A percentile compares a stretch with the other conserved stretches of the same genome.
These are phyloP conservation scores for Mortierella sp. DNA, from an alignment of 371 early-diverging fungal genomes.

Conservation along the genomic window DNA sequence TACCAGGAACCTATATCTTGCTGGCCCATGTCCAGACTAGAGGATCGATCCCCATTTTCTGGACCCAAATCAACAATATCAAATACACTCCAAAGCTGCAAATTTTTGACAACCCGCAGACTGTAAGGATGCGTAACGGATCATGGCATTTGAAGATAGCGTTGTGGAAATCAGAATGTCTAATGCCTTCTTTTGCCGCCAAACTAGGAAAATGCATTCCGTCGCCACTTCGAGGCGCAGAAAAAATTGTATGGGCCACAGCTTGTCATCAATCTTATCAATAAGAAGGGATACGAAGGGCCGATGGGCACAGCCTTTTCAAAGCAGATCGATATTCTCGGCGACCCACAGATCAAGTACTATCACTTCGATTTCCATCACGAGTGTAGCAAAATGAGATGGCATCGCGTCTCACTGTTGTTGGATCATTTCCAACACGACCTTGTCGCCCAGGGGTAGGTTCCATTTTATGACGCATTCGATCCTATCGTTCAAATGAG, in stretches of 20 bases:
- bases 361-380: constrained; percentile 97
- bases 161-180: neutral
- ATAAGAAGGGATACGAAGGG: constrained; percentile 91
- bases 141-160: neutral
- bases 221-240: constrained; percentile 83
- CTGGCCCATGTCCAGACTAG: constrained; percentile 93
- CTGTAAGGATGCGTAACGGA: constrained; percentile 61
- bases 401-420: constrained; percentile 82
- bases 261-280: constrained; percentile 91
- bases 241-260: constrained; percentile 79
- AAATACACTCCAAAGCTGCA: constrained; percentile 92
- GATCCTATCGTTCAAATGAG: too few species aligned
- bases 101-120: constrained; percentile 73
- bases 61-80: constrained; percentile 93
- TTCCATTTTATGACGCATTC: too few species aligned
- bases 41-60: constrained; percentile 98
- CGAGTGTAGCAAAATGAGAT: constrained; percentile 94
- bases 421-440: constrained; percentile 78
- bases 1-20: constrained; percentile 46
- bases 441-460: constrained; percentile 75
- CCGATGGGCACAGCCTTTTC: constrained; percentile 87
- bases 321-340: constrained; percentile 64
- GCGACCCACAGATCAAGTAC: constrained; percentile 75
- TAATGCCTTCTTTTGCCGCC: neutral
- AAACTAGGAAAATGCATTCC: constrained; percentile 56